A percentile compares a stretch with the other conserved stretches of the same genome.
Conservation (phyloP, 2,329 filamentous ascomycete species). For the Ilyonectria sp. region DNA sequence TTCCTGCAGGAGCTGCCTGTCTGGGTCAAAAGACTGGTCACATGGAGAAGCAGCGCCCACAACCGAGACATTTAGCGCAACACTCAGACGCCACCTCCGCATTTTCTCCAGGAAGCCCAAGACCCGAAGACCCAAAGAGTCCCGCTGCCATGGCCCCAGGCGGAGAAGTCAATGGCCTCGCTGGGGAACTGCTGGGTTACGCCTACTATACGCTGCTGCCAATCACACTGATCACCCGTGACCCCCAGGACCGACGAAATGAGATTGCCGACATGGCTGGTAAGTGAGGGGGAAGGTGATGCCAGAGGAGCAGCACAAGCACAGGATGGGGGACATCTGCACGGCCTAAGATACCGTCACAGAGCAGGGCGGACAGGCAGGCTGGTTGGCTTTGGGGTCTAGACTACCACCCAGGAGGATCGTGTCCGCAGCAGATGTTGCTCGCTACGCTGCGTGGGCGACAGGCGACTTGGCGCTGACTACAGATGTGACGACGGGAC, state of each 20-base stretch:
- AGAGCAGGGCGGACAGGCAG: slow-evolving; percentile 5
- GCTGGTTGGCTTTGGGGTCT: not conserved
- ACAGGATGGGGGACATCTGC: slow-evolving; percentile 18
- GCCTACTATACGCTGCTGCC: slow-evolving; percentile 14
- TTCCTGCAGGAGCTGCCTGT: slow-evolving; percentile 35
- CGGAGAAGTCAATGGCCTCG: not conserved
- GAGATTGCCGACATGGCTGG: slow-evolving; percentile 16
- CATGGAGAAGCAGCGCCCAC: slow-evolving; percentile 27
- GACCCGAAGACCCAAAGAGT: not conserved
- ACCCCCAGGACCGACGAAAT: slow-evolving; percentile 17
- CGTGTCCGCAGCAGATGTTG: not conserved
- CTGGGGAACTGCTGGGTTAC: slow-evolving; percentile 8
- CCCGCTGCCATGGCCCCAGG: slow-evolving; percentile 10
- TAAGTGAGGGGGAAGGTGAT: slow-evolving; percentile 19
- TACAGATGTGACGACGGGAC: slow-evolving; percentile 16
- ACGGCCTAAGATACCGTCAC: slow-evolving; percentile 26
- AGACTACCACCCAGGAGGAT: slow-evolving; percentile 3
- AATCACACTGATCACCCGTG: slow-evolving; percentile 20
- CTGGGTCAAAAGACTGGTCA: slow-evolving; percentile 24
- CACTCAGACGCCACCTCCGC: slow-evolving; percentile 35
- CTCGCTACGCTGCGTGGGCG: slow-evolving; percentile 8
- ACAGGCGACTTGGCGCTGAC: slow-evolving; percentile 22
- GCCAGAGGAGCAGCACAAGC: slow-evolving; percentile 5
- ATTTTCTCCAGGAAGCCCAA: slow-evolving; percentile 23
- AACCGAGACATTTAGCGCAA: slow-evolving; percentile 31